Conservation (phyloP, 768 basidiomycete genomes). For the Boletus reticulatus region DNA sequence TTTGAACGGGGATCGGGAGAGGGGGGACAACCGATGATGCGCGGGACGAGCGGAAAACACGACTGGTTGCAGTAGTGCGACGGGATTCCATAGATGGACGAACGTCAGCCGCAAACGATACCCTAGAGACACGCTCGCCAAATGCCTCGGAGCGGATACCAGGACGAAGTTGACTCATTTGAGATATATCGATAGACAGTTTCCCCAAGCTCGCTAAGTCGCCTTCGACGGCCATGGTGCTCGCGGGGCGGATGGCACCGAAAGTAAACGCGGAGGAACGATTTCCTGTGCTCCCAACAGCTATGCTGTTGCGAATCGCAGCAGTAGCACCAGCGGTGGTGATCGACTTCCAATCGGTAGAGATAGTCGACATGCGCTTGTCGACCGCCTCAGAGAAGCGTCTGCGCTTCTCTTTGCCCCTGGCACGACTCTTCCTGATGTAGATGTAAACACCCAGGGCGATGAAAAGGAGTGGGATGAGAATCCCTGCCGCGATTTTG, state of each 20-base stretch:
- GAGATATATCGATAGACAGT: slow-evolving; percentile 37
- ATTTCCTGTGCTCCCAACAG: slow-evolving; percentile 35
- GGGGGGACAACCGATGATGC: slow-evolving; percentile 41
- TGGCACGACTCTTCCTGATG: slow-evolving; percentile 52
- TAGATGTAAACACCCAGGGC: slow-evolving; percentile 43
- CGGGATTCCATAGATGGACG: slow-evolving; percentile 46
- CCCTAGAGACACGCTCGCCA: slow-evolving; percentile 53
- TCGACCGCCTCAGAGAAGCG: slow-evolving; percentile 68
- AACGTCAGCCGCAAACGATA: slow-evolving; percentile 68
- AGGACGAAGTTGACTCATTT: slow-evolving; percentile 49
- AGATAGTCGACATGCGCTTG: slow-evolving; percentile 82
- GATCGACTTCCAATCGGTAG: slow-evolving; percentile 73
- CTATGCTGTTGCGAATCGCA: slow-evolving; percentile 70
- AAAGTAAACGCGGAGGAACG: slow-evolving; percentile 55
- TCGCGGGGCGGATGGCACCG: slow-evolving; percentile 51
- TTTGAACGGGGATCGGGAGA: slow-evolving; percentile 31
- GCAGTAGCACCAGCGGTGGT: slow-evolving; percentile 67
- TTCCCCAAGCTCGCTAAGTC: slow-evolving; percentile 34
- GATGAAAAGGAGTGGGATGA: slow-evolving; percentile 63
- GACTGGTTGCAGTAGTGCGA: slow-evolving; percentile 40
- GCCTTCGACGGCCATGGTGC: slow-evolving; percentile 44
- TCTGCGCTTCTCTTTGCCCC: slow-evolving; percentile 49
- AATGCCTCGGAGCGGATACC: slow-evolving; percentile 52
- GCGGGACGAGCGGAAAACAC: slow-evolving; percentile 44
- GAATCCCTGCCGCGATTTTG: slow-evolving; percentile 60